A percentile compares a stretch with the other conserved stretches of the same genome.
Conservation (phyloP, 1,284 basidiomycete species). For the Ganoderma resinaceum region DNA sequence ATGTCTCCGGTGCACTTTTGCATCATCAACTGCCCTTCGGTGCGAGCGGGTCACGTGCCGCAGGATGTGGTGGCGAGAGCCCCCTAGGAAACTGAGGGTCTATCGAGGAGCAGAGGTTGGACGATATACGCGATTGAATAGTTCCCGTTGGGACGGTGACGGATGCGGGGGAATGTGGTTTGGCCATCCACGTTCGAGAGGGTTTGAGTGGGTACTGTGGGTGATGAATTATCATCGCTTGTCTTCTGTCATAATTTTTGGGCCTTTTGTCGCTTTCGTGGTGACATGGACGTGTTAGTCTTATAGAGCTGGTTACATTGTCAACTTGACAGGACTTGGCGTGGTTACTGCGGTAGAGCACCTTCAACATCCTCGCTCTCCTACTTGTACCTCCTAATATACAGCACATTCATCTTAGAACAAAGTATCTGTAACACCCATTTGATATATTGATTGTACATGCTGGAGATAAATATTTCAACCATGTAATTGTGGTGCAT, state of each 20-base stretch:
- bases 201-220: constrained; percentile 22
- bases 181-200: constrained; percentile 35
- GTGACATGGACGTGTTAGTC: constrained; percentile 1
- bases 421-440: no score
- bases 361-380: no score
- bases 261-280: constrained; percentile 22
- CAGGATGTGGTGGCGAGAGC: constrained; percentile 33
- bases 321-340: no score
- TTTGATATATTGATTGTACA: no score
- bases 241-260: constrained; percentile 25
- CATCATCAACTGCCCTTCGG: constrained; percentile 24
- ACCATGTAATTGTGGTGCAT: no score
- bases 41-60: constrained; percentile 23
- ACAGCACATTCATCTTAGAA: no score
- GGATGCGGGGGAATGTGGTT: constrained; percentile 35
- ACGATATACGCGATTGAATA: constrained; percentile 28
- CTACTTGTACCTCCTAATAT: no score
- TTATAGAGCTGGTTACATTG: neutral
- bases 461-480: no score
- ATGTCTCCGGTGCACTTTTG: constrained; percentile 29
- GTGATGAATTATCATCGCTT: constrained; percentile 8
- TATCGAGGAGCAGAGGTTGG: constrained; percentile 34
- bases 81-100: constrained; percentile 30
- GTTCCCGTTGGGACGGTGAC: constrained; percentile 26
- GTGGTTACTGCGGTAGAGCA: no score